These are phyloP conservation scores for Podospora tetraspora DNA, from an alignment of 495 filamentous ascomycete genomes.

Conservation along the genomic window DNA sequence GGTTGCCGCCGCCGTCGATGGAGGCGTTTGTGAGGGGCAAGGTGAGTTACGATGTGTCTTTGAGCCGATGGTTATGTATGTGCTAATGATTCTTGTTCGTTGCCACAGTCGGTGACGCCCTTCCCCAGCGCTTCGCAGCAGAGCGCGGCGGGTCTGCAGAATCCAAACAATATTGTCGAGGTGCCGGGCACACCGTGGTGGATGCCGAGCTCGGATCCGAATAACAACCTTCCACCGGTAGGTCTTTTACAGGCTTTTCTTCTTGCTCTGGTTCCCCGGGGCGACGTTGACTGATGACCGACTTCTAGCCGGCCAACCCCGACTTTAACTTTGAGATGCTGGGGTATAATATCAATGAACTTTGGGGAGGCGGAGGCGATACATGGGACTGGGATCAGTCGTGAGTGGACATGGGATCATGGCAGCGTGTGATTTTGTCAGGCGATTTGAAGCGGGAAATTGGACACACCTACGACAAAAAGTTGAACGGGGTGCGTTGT, in stretches of 20 bases:
- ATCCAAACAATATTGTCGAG: constrained; percentile 10
- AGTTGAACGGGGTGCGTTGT: not conserved
- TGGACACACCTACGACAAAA: not conserved
- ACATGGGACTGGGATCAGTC: constrained; percentile 22
- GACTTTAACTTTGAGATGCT: constrained; percentile 28
- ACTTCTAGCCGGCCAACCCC: constrained; percentile 16
- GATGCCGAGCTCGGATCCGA: constrained; percentile 21
- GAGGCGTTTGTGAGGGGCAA: constrained; percentile 24
- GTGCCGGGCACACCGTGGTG: constrained; percentile 31
- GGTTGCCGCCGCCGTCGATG: constrained; percentile 3
- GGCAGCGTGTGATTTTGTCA: not conserved
- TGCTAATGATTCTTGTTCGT: not conserved
- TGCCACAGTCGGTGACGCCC: constrained; percentile 26
- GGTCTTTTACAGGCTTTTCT: constrained; percentile 4
- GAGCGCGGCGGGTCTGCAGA: not conserved
- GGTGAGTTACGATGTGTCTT: constrained; percentile 9
- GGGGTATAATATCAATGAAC: constrained; percentile 31
- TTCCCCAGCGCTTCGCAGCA: constrained; percentile 13
- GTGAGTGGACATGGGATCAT: not conserved
- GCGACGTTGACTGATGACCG: not conserved
- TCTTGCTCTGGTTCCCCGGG: not conserved
- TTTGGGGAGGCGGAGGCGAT: constrained; percentile 26
- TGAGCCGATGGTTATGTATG: not conserved
- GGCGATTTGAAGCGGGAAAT: not conserved
- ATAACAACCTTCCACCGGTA: constrained; percentile 18